phyloP scores from a whole-genome alignment of 208 protist species.

The Trypanosoma theileri region DNA sequence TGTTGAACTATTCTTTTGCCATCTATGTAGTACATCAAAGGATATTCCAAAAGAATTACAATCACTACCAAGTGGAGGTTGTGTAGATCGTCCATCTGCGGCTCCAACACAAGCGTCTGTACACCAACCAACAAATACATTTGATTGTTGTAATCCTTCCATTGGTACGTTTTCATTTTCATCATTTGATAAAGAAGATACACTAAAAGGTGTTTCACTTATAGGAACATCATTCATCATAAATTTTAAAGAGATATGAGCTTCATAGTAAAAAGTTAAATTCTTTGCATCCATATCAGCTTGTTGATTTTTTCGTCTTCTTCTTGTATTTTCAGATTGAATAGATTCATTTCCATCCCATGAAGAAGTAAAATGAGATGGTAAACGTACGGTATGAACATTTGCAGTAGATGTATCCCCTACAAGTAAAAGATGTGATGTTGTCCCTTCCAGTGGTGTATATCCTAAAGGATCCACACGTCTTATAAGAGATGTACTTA shows the following conservation, averaged over 20 bases:
- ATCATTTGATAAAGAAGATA: not conserved
- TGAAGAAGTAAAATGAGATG: slow-evolving; percentile 2
- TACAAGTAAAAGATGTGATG: slow-evolving; percentile 40
- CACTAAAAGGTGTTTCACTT: not conserved
- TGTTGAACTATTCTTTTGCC: not conserved
- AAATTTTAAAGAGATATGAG: slow-evolving; percentile 63
- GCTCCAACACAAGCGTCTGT: slow-evolving; percentile 26
- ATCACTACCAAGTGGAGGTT: slow-evolving; percentile 22
- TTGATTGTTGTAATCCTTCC: slow-evolving; percentile 13
- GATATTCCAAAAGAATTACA: slow-evolving; percentile 36
- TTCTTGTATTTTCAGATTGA: slow-evolving; percentile 3
- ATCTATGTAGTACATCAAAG: slow-evolving; percentile 34
- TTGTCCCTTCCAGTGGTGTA: slow-evolving; percentile 35
- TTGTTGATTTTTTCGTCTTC: slow-evolving; percentile 8
- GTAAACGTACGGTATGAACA: slow-evolving; percentile 28
- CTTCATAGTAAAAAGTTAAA: slow-evolving; percentile 68
- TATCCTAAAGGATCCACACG: slow-evolving; percentile 61
- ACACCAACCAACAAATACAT: slow-evolving; percentile 40
- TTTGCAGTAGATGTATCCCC: slow-evolving; percentile 40
- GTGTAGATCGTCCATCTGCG: slow-evolving; percentile 23
- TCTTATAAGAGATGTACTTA: slow-evolving; percentile 53
- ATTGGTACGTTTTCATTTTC: not conserved
- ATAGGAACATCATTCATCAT: slow-evolving; percentile 30
- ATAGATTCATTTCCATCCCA: slow-evolving; percentile 11
- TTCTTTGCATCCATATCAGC: not conserved